Evolutionary conservation across 225 moss, liverwort and hornwort species (phyloP).

Genomic region (Bryum argenteum): DNA sequence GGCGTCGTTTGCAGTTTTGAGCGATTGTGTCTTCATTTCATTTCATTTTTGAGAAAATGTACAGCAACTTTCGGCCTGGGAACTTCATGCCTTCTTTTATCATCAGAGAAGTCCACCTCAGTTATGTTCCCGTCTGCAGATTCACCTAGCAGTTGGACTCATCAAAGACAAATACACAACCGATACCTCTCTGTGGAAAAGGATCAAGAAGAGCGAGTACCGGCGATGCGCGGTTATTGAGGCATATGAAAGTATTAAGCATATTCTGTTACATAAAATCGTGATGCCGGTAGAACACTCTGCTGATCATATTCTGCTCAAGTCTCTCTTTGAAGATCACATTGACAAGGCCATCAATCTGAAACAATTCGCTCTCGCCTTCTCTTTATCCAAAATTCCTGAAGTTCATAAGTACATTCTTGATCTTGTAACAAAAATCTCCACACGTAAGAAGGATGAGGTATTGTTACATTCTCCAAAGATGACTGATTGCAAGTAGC

Average conservation of each 20-base stretch:
- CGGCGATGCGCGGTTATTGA: conserved; percentile 85
- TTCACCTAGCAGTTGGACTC: conserved; percentile 60
- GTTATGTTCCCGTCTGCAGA: conserved; percentile 44
- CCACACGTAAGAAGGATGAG: conserved; percentile 31
- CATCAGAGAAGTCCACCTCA: neutral
- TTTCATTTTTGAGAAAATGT: neutral
- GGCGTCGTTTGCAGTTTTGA: conserved; percentile 9
- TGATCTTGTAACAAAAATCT: conserved; percentile 52
- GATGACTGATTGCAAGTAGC: neutral
- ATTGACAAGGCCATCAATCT: conserved; percentile 55
- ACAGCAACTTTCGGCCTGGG: no score
- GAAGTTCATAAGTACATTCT: conserved; percentile 58
- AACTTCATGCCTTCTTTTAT: neutral
- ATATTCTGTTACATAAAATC: conserved; percentile 52
- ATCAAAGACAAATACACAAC: conserved; percentile 42
- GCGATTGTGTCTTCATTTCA: conserved; percentile 1
- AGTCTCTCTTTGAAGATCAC: conserved; percentile 56
- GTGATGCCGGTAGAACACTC: conserved; percentile 33
- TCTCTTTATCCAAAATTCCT: conserved; percentile 50
- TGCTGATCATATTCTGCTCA: conserved; percentile 51
- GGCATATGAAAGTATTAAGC: conserved; percentile 72
- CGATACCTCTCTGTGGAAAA: conserved; percentile 73
- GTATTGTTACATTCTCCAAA: conserved; percentile 16
- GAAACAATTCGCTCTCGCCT: conserved; percentile 48
- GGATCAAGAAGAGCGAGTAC: conserved; percentile 68